These are phyloP conservation scores for Bacidia gigantensis DNA, from an alignment of 495 filamentous ascomycete species.

Conservation along the genomic window DNA sequence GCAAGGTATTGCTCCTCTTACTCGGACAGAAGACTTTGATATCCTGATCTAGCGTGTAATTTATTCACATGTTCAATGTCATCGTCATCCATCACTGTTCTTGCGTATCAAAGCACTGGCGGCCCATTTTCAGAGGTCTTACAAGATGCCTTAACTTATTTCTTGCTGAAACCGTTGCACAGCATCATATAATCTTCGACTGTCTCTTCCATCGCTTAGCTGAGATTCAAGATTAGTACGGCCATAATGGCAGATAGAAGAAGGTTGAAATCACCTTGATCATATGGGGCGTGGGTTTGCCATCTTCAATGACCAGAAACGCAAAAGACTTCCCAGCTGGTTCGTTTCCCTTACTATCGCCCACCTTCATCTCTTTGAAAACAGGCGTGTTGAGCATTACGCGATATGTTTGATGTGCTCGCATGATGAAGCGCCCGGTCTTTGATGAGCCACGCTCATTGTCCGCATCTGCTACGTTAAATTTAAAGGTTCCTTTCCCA, in stretches of 20 bases:
- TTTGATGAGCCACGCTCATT: conserved; percentile 27
- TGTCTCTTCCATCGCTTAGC: conserved; percentile 30
- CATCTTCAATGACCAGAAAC: conserved; percentile 48
- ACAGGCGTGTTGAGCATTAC: conserved; percentile 76
- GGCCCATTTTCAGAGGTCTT: not conserved
- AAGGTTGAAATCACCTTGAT: conserved; percentile 43
- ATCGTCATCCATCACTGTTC: not conserved
- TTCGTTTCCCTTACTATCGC: conserved; percentile 38
- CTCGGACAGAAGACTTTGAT: not conserved
- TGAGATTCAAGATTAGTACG: no score
- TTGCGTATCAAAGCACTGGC: not conserved
- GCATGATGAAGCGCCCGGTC: conserved; percentile 64
- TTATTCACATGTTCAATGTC: not conserved
- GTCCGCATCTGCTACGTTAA: conserved; percentile 54
- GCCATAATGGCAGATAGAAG: no score
- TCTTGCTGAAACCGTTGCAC: conserved; percentile 26
- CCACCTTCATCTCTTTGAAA: conserved; percentile 57
- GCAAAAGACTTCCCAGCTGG: conserved; percentile 42
- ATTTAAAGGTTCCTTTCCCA: conserved; percentile 66
- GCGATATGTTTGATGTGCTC: conserved; percentile 70
- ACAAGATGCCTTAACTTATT: conserved; percentile 8
- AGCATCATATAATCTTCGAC: conserved; percentile 29
- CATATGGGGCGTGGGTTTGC: conserved; percentile 44
- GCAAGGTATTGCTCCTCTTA: no score
- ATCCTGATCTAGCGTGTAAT: not conserved